phyloP scores from a whole-genome alignment of 2,329 filamentous ascomycete genomes.

The Ophiosphaerella narmari region DNA sequence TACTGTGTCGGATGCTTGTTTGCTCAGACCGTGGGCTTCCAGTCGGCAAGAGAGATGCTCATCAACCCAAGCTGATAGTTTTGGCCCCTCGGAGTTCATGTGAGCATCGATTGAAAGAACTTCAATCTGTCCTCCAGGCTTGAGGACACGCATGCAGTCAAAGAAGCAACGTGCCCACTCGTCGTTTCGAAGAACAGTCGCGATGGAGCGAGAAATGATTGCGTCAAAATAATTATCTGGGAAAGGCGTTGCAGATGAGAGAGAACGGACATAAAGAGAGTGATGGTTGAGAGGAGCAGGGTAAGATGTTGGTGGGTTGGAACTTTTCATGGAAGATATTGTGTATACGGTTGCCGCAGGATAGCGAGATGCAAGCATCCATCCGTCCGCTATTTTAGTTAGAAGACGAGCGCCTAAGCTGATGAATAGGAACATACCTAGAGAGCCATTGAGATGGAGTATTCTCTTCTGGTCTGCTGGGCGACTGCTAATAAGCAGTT shows the following conservation, averaged over 20 bases:
- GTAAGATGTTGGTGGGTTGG: slow-evolving; percentile 22
- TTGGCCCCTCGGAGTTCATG: slow-evolving; percentile 28
- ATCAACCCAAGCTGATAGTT: slow-evolving; percentile 29
- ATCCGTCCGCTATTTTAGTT: slow-evolving; percentile 25
- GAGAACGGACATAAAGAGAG: slow-evolving; percentile 29
- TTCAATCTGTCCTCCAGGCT: slow-evolving; percentile 33
- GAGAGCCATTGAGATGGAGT: slow-evolving; percentile 30
- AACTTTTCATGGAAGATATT: slow-evolving; percentile 24
- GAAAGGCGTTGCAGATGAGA: slow-evolving; percentile 27
- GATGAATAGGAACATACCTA: slow-evolving; percentile 14
- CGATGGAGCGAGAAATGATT: slow-evolving; percentile 29
- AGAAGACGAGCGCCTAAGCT: not conserved
- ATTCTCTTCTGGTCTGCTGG: slow-evolving; percentile 28
- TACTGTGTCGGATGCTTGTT: slow-evolving; percentile 29
- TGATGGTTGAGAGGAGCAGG: slow-evolving; percentile 35
- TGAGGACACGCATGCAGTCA: slow-evolving; percentile 34
- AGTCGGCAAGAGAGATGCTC: slow-evolving; percentile 25
- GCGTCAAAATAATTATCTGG: slow-evolving; percentile 33
- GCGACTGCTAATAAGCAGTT: slow-evolving; percentile 24
- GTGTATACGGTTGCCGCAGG: slow-evolving; percentile 31
- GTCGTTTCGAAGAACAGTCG: slow-evolving; percentile 29
- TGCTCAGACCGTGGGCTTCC: slow-evolving; percentile 27
- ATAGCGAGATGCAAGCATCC: slow-evolving; percentile 33
- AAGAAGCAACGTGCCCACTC: slow-evolving; percentile 35
- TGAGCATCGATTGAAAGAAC: slow-evolving; percentile 32